Conservation (phyloP, 352 stramenopile genomes). For the Pilasporangium apinafurcum region DNA sequence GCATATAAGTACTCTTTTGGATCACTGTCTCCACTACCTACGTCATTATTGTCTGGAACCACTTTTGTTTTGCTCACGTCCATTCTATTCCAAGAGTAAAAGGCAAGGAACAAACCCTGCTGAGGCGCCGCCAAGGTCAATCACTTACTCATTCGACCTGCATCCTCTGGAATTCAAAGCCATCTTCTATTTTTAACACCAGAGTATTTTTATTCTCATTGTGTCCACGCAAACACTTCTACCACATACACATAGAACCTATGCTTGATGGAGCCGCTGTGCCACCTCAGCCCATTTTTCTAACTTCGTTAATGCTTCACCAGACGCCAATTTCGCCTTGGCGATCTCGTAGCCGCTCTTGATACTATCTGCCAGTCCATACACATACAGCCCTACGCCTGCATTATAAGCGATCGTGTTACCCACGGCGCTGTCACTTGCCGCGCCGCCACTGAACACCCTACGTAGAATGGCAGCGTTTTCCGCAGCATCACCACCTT, state of each 20-base stretch:
- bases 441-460: conserved; percentile 76
- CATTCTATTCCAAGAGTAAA: no score
- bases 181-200: no score
- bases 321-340: conserved; percentile 58
- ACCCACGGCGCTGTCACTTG: conserved; percentile 91
- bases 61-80: not conserved
- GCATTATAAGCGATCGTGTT: conserved; percentile 98
- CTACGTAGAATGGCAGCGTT: conserved; percentile 93
- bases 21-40: not conserved
- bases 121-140: no score
- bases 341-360: conserved; percentile 86
- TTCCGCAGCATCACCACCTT: conserved; percentile 92
- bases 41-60: not conserved
- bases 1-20: conserved; percentile 30
- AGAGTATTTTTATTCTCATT: no score
- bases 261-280: conserved; percentile 33
- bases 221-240: no score
- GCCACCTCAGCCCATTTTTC: conserved; percentile 60
- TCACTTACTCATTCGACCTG: no score
- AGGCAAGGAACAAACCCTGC: no score
- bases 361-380: conserved; percentile 87
- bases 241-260: not conserved
- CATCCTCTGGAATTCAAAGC: no score
- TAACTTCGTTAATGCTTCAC: conserved; percentile 52
- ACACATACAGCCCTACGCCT: conserved; percentile 96